Evolutionary conservation across 345 rosid genomes (phyloP).

Genomic region (Dimocarpus longan): DNA sequence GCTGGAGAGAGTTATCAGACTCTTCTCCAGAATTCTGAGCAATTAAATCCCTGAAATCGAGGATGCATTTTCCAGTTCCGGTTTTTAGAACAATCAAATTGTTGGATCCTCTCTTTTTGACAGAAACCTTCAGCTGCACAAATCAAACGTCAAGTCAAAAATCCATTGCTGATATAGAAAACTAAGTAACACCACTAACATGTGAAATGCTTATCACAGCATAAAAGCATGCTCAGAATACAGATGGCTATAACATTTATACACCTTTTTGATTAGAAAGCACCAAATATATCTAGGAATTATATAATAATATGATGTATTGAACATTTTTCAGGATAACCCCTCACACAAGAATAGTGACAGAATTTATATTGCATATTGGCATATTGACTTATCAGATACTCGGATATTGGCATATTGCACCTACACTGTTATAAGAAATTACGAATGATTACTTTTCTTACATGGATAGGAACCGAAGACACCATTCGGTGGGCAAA

Average conservation of each 20-base stretch:
- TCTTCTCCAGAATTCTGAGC: constrained; percentile 39
- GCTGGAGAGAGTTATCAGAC: constrained; percentile 25
- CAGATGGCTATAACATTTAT: not conserved
- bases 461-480: not conserved
- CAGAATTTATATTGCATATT: not conserved
- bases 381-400: not conserved
- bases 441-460: not conserved
- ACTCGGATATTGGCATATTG: not conserved
- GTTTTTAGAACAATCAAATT: constrained; percentile 47
- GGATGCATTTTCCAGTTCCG: constrained; percentile 55
- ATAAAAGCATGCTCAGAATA: not conserved
- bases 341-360: not conserved
- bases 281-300: not conserved
- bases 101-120: constrained; percentile 35
- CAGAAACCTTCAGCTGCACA: constrained; percentile 61
- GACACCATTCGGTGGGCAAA: not conserved
- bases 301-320: not conserved
- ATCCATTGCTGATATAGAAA: not conserved
- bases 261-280: not conserved
- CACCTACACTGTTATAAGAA: not conserved
- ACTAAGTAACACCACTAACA: not conserved
- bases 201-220: not conserved
- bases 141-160: constrained; percentile 16
- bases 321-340: not conserved
- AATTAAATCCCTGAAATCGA: constrained; percentile 58